Conservation (phyloP, 306 rosid species). For the Corylus americana region DNA sequence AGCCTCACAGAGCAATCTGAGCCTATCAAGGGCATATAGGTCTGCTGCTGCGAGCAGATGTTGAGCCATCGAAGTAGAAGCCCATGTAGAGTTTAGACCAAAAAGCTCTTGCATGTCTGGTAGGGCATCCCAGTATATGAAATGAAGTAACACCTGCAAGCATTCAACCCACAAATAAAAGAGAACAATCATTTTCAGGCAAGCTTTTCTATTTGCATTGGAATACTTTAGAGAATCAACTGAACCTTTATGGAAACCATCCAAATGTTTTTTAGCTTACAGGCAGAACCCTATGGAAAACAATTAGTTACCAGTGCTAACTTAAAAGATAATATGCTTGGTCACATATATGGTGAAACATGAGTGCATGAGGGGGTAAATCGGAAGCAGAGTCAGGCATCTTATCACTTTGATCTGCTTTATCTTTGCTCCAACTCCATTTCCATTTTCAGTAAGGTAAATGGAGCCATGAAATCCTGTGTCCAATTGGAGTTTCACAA, state of each 20-base stretch:
- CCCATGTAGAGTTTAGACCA: conserved; percentile 52
- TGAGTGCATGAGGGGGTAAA: not conserved
- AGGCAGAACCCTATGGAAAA: not conserved
- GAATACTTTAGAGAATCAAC: conserved; percentile 7
- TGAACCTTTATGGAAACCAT: not conserved
- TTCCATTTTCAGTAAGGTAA: not conserved
- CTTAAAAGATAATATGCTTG: not conserved
- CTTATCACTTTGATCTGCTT: not conserved
- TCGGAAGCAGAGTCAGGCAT: not conserved
- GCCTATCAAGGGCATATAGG: conserved; percentile 72
- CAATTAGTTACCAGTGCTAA: not conserved
- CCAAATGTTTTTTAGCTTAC: not conserved
- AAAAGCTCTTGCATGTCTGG: conserved; percentile 63
- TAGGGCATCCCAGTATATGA: conserved; percentile 60
- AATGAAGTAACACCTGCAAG: conserved; percentile 67
- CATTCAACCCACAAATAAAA: conserved; percentile 10
- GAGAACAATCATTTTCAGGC: not conserved
- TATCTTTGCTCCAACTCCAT: not conserved
- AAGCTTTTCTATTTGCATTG: not conserved
- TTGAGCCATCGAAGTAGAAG: conserved; percentile 59
- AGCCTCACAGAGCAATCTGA: conserved; percentile 58
- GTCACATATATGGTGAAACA: not conserved
- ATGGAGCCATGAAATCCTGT: not conserved
- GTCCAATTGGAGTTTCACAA: not conserved
- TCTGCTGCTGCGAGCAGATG: conserved; percentile 80